Evolutionary conservation across 345 rosid species (phyloP).

Genomic region (Eucalyptus curtisii): DNA sequence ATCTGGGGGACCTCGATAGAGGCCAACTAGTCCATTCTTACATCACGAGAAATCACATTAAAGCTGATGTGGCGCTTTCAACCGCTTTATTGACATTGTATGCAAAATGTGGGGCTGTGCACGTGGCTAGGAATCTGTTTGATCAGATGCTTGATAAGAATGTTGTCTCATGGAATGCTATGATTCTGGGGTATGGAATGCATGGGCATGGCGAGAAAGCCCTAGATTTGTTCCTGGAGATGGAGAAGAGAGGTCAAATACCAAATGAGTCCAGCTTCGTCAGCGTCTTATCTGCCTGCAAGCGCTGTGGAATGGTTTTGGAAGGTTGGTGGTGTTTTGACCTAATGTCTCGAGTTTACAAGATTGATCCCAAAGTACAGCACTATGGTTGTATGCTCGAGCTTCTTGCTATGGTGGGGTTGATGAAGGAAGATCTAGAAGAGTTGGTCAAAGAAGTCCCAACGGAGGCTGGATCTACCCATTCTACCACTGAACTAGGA

Average conservation of each 20-base stretch:
- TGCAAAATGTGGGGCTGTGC: slow-evolving; percentile 15
- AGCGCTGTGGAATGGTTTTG: slow-evolving; percentile 31
- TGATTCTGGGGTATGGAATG: slow-evolving; percentile 24
- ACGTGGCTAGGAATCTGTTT: slow-evolving; percentile 11
- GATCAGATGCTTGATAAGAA: slow-evolving; percentile 13
- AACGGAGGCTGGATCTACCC: slow-evolving; percentile 11
- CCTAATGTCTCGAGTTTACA: slow-evolving; percentile 38
- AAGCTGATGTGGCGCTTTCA: slow-evolving; percentile 35
- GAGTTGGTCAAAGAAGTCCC: slow-evolving; percentile 12
- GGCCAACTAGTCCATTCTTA: slow-evolving; percentile 41
- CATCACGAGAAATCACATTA: slow-evolving; percentile 12
- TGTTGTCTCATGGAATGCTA: slow-evolving; percentile 17
- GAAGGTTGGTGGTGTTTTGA: slow-evolving; percentile 68
- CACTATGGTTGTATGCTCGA: slow-evolving; percentile 55
- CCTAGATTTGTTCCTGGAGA: slow-evolving; percentile 30
- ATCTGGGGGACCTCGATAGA: slow-evolving; percentile 23
- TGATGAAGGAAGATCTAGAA: slow-evolving; percentile 20
- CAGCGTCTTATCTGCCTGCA: slow-evolving; percentile 44
- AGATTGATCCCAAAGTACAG: slow-evolving; percentile 31
- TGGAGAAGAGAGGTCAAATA: slow-evolving; percentile 31
- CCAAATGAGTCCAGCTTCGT: slow-evolving; percentile 44
- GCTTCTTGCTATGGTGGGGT: slow-evolving; percentile 38
- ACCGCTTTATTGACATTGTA: slow-evolving; percentile 50
- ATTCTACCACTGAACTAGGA: slow-evolving; percentile 20
- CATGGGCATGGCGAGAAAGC: slow-evolving; percentile 36